A percentile compares a stretch with the other conserved stretches of the same genome.
Evolutionary conservation across 169 alveolate genomes (phyloP).

Genomic region (Plasmodium knowlesi): DNA sequence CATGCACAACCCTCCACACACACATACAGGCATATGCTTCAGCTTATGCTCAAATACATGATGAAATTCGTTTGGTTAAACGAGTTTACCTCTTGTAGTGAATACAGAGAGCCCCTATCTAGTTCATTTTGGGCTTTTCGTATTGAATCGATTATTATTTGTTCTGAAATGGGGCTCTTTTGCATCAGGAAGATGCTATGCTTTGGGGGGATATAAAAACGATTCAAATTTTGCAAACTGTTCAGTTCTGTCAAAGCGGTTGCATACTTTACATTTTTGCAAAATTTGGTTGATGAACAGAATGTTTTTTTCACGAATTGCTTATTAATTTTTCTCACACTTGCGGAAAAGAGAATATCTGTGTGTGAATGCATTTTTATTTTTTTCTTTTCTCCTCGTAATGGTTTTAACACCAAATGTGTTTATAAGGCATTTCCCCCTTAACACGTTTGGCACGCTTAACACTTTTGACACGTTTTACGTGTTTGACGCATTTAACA

Average conservation of each 20-base stretch:
- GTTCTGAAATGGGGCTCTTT: slow-evolving; percentile 41
- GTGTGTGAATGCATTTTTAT: slow-evolving; percentile 30
- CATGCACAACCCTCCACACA: not conserved
- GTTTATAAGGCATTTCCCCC: not conserved
- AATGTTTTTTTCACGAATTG: not conserved
- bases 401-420: not conserved
- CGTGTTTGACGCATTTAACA: not conserved
- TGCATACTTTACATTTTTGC: slow-evolving; percentile 11
- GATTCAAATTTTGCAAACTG: slow-evolving; percentile 6
- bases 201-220: not conserved
- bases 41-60: not conserved
- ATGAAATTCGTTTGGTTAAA: not conserved
- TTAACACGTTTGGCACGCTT: not conserved
- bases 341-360: not conserved
- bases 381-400: slow-evolving; percentile 10
- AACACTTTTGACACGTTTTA: not conserved
- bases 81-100: slow-evolving; percentile 49
- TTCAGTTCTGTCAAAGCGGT: not conserved
- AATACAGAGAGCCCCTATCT: slow-evolving; percentile 70
- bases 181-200: not conserved
- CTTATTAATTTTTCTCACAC: slow-evolving; percentile 9
- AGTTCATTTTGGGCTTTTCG: slow-evolving; percentile 57
- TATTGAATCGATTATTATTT: slow-evolving; percentile 41
- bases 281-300: slow-evolving; percentile 28
- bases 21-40: not conserved